A percentile compares a stretch with the other conserved stretches of the same genome.
phyloP scores from a whole-genome alignment of 306 rosid species.

The Potentilla sterilis region DNA sequence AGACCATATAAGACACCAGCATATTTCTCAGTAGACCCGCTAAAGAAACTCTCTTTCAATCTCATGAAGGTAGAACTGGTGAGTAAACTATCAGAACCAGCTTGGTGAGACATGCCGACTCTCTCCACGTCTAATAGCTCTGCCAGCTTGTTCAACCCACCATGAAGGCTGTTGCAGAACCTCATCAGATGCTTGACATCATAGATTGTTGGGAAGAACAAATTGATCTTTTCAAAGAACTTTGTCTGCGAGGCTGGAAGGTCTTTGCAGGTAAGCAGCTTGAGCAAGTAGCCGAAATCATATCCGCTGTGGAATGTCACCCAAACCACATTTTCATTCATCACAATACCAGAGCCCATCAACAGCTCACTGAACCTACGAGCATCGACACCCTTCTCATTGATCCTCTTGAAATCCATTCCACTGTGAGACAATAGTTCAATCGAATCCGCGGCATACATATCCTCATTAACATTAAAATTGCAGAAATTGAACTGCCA shows the following conservation, averaged over 20 bases:
- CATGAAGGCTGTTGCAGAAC: conserved; percentile 31
- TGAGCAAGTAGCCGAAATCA: conserved; percentile 43
- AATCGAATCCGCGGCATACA: conserved; percentile 26
- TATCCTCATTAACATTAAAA: conserved; percentile 28
- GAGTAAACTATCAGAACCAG: conserved; percentile 55
- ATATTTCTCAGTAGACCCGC: conserved; percentile 20
- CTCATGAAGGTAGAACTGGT: conserved; percentile 38
- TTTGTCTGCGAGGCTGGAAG: conserved; percentile 30
- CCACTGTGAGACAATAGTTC: conserved; percentile 31
- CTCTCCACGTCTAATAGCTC: conserved; percentile 37
- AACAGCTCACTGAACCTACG: conserved; percentile 25
- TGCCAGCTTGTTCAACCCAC: conserved; percentile 44
- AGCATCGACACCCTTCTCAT: conserved; percentile 35
- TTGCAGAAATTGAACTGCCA: conserved; percentile 51
- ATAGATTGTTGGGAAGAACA: conserved; percentile 32
- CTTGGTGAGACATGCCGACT: conserved; percentile 44
- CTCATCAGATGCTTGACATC: conserved; percentile 45
- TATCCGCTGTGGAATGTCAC: conserved; percentile 40
- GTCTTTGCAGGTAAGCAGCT: conserved; percentile 30
- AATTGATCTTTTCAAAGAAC: conserved; percentile 27
- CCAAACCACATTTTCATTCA: conserved; percentile 27
- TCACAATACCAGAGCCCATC: conserved; percentile 37
- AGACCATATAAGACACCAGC: conserved; percentile 39
- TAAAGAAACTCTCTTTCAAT: conserved; percentile 24
- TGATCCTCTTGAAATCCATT: conserved; percentile 42